Conservation (phyloP, 2,329 filamentous ascomycete species). For the Epichloe elymi region DNA sequence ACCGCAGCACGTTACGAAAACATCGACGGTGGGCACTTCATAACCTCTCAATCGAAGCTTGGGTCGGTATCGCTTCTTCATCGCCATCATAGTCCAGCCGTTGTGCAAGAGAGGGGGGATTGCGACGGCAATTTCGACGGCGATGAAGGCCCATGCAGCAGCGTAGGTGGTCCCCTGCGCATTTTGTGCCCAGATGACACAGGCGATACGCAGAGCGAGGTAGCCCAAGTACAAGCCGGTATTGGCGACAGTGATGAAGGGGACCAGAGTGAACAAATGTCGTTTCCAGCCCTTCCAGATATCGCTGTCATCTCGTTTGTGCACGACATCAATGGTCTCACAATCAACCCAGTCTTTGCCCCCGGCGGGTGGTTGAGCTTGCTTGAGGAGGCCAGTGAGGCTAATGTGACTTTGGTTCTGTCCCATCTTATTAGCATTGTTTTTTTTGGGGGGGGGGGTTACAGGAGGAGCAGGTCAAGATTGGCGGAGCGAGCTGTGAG, state of each 20-base stretch:
- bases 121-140: conserved; percentile 37
- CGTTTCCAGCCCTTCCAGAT: conserved; percentile 32
- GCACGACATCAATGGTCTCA: conserved; percentile 24
- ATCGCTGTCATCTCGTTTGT: conserved; percentile 30
- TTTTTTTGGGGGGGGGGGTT: no score
- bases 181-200: conserved; percentile 37
- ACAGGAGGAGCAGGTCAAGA: not conserved
- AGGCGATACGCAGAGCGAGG: conserved; percentile 36
- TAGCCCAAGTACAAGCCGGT: conserved; percentile 33
- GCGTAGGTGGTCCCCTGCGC: conserved; percentile 26
- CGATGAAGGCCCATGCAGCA: conserved; percentile 45
- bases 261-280: conserved; percentile 24
- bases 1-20: conserved; percentile 44
- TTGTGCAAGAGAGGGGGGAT: conserved; percentile 43
- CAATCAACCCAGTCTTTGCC: conserved; percentile 20
- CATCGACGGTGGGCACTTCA: conserved; percentile 40
- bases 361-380: conserved; percentile 15
- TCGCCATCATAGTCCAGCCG: conserved; percentile 41
- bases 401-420: conserved; percentile 31
- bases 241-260: conserved; percentile 26
- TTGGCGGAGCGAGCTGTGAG: not conserved
- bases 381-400: conserved; percentile 25
- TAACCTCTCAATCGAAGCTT: conserved; percentile 38
- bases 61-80: conserved; percentile 39
- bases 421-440: conserved; percentile 3